phyloP scores from a whole-genome alignment of 768 basidiomycete species.

The Postia placenta region DNA sequence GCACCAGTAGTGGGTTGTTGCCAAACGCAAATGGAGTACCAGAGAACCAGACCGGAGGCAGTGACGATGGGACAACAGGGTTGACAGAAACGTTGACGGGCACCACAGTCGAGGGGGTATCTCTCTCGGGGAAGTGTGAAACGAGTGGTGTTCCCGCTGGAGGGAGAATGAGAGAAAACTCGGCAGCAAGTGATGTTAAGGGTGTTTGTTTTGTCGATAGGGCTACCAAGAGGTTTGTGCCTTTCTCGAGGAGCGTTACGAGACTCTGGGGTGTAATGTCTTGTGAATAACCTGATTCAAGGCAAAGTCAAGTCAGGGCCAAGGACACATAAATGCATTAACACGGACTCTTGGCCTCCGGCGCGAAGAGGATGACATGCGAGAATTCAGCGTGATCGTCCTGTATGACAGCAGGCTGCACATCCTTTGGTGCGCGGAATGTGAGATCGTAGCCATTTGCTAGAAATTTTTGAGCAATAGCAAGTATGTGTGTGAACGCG shows the following conservation, averaged over 20 bases:
- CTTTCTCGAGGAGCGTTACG: slow-evolving; percentile 57
- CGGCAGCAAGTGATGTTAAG: slow-evolving; percentile 72
- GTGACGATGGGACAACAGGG: slow-evolving; percentile 41
- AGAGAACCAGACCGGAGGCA: slow-evolving; percentile 68
- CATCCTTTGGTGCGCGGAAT: slow-evolving; percentile 79
- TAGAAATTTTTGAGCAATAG: too few species aligned
- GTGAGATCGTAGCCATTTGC: slow-evolving; percentile 82
- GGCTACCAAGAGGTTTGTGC: slow-evolving; percentile 80
- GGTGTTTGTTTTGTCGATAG: slow-evolving; percentile 73
- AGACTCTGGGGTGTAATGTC: slow-evolving; percentile 83
- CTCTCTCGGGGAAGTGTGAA: slow-evolving; percentile 78
- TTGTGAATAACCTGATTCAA: slow-evolving; percentile 29
- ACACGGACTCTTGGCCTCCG: slow-evolving; percentile 75
- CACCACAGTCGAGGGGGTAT: slow-evolving; percentile 57
- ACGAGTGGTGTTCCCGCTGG: slow-evolving; percentile 79
- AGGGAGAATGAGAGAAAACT: slow-evolving; percentile 87
- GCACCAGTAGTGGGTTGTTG: slow-evolving; percentile 73
- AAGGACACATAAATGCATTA: not conserved
- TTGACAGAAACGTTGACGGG: slow-evolving; percentile 49
- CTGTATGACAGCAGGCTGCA: slow-evolving; percentile 55
- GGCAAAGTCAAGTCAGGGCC: not conserved
- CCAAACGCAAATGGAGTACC: slow-evolving; percentile 61
- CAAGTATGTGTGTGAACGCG: too few species aligned
- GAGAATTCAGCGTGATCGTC: slow-evolving; percentile 72
- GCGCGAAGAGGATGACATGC: slow-evolving; percentile 83